Evolutionary conservation across 139 green algal species (phyloP), one percentile per base, ranked within the genome.

Genomic region (Volvox reticuliferus): DNA sequence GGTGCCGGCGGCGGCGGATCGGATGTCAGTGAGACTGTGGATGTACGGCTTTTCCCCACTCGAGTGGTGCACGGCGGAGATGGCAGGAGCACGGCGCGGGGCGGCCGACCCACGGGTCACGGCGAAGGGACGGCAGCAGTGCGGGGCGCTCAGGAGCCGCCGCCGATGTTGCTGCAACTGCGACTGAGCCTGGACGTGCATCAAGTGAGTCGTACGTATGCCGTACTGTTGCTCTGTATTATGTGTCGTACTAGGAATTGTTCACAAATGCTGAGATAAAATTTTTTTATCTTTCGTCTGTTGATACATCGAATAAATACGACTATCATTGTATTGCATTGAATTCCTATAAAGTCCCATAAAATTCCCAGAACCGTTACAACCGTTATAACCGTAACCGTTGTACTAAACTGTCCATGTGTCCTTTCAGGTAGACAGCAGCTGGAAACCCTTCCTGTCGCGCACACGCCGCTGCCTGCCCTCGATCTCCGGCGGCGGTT

Each of bases 121-220:
- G 33, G n/a, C 24, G 63, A 33, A 12, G 26, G 20, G 5, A 21
- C 24, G 35, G 78, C 78, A 2, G 35, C 76, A 30, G 32, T 1
- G 16, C 1, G 13, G 36, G 36, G 35, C 17, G 30, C 76, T 30
- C 2, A 19, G 0, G 62, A 69, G 12, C 33, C 55, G 71, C 77
- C 22, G 5, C n/a, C 35, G n/a, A 69, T 87, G 90, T 12, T 69
- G 21, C 50, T 88, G 30, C 78, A 91, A 36, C 65, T 91, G 65
- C 55, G 85, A 0, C 83, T 90, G 14, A 91, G 88, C 88, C 67
- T 91, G 63, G 88, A 91, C n/a, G 78, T 91, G 1, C n/a, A 88
- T n/a, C 88, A 91, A 80, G 76, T 90, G 37, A 17, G 73, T 73
- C 21, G 65, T 73, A 28, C 65, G 44, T 55, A 55, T 55, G 44